phyloP scores from a whole-genome alignment of 306 rosid species.

The Clitoria ternatea region DNA sequence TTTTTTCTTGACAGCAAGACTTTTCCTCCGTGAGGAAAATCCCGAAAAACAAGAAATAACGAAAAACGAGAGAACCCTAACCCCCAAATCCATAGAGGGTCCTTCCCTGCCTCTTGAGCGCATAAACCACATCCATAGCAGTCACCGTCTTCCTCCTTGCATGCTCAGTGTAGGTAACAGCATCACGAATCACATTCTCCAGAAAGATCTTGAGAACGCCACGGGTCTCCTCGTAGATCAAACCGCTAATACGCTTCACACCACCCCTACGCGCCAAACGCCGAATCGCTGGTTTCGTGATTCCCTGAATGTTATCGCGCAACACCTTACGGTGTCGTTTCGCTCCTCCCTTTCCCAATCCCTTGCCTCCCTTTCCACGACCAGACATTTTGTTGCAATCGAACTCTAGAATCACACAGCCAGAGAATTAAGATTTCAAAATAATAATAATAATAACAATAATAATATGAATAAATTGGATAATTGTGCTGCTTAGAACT shows the following conservation, averaged over 20 bases:
- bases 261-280: conserved; percentile 72
- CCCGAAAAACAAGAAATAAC: neutral
- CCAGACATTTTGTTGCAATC: conserved; percentile 47
- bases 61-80: conserved; percentile 15
- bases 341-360: conserved; percentile 75
- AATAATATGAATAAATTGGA: neutral
- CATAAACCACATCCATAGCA: conserved; percentile 71
- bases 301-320: conserved; percentile 65
- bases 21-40: conserved; percentile 1
- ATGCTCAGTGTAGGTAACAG: conserved; percentile 68
- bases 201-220: conserved; percentile 67
- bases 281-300: conserved; percentile 61
- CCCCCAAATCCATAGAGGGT: conserved; percentile 78
- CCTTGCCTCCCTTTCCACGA: conserved; percentile 73
- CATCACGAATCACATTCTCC: conserved; percentile 74
- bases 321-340: conserved; percentile 69
- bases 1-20: conserved; percentile 66
- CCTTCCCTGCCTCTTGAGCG: conserved; percentile 67
- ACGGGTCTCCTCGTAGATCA: conserved; percentile 66
- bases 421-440: neutral
- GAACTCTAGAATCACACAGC: neutral
- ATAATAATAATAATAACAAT: too few species aligned
- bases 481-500: too few species aligned
- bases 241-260: conserved; percentile 64
- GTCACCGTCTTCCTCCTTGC: conserved; percentile 68